These are phyloP conservation scores for Lactarius quietus DNA, from an alignment of 768 basidiomycete species.

Conservation along the genomic window DNA sequence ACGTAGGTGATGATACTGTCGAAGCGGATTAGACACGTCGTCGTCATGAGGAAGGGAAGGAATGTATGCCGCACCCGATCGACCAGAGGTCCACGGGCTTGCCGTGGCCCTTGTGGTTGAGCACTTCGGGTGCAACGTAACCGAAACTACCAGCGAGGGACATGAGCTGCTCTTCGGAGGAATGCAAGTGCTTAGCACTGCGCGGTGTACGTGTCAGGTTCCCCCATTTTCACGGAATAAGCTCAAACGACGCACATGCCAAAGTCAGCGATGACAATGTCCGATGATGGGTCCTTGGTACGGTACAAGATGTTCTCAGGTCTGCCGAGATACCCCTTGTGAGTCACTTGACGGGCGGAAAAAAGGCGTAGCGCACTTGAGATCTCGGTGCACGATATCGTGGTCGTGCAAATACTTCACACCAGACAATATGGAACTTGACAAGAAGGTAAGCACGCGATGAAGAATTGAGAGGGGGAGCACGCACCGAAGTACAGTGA, in stretches of 20 bases:
- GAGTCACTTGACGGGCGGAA: not conserved
- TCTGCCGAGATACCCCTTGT: slow-evolving; percentile 37
- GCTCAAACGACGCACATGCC: slow-evolving; percentile 69
- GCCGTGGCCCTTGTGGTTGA: slow-evolving; percentile 78
- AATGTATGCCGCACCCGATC: slow-evolving; percentile 70
- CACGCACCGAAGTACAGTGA: slow-evolving; percentile 65
- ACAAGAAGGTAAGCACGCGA: not conserved
- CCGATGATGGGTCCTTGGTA: slow-evolving; percentile 69
- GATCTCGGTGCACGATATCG: slow-evolving; percentile 93
- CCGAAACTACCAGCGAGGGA: slow-evolving; percentile 80
- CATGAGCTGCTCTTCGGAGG: slow-evolving; percentile 64
- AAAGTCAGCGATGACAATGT: slow-evolving; percentile 94
- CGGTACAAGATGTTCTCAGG: slow-evolving; percentile 97
- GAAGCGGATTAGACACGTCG: not conserved
- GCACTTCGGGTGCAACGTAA: slow-evolving; percentile 88
- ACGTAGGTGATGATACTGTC: slow-evolving; percentile 90
- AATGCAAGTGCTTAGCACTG: slow-evolving; percentile 81
- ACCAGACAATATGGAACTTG: slow-evolving; percentile 76
- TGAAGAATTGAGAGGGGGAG: not conserved
- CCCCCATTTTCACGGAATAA: not conserved
- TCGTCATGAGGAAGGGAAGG: no score
- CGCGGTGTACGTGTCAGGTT: not conserved
- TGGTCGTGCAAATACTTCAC: slow-evolving; percentile 88
- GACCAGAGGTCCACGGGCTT: slow-evolving; percentile 95
- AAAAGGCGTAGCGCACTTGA: slow-evolving; percentile 54